Evolutionary conservation across 768 basidiomycete genomes (phyloP).

Genomic region (Hypsizygus marmoreus): DNA sequence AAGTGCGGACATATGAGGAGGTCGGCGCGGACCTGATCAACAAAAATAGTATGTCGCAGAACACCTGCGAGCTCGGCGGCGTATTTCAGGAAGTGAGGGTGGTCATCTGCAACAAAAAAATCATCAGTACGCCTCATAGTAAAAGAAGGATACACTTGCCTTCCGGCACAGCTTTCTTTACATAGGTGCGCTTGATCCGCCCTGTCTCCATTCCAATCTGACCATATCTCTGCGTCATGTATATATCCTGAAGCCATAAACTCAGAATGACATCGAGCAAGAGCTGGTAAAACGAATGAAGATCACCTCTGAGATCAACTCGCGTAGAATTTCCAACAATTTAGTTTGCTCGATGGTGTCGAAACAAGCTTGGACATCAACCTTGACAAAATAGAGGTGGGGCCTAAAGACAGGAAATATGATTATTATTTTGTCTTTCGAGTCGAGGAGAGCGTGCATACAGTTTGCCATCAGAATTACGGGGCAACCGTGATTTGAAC

Average conservation of each 20-base stretch:
- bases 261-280: conserved; percentile 1
- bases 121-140: not conserved
- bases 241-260: conserved; percentile 54
- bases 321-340: conserved; percentile 72
- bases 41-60: conserved; percentile 77
- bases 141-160: conserved; percentile 37
- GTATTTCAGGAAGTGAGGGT: conserved; percentile 69
- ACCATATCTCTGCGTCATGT: conserved; percentile 71
- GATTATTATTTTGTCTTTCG: not conserved
- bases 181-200: conserved; percentile 56
- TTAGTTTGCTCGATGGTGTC: conserved; percentile 93
- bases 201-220: conserved; percentile 60
- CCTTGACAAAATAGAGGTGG: conserved; percentile 91
- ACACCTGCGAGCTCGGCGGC: conserved; percentile 67
- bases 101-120: conserved; percentile 55
- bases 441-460: conserved; percentile 31
- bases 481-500: conserved; percentile 59
- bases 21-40: conserved; percentile 66
- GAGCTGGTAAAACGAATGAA: not conserved
- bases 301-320: conserved; percentile 71
- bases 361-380: conserved; percentile 95
- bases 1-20: not conserved
- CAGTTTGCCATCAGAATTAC: conserved; percentile 48
- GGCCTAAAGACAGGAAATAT: conserved; percentile 50
- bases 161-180: conserved; percentile 66